Conservation (phyloP, 164 flowering plant species). For the Litsea cubeba region DNA sequence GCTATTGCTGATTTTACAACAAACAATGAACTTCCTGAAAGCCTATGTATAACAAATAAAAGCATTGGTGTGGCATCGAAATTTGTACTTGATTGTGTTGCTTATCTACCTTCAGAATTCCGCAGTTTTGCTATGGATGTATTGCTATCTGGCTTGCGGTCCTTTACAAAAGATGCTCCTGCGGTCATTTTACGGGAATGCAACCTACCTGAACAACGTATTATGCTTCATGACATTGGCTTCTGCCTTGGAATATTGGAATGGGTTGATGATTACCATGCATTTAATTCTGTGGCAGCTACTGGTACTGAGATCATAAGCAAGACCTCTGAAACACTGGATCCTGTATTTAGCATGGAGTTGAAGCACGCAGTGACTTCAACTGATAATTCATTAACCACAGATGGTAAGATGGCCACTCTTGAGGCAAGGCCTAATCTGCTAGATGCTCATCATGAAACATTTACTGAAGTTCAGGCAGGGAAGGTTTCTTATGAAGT, state of each 20-base stretch:
- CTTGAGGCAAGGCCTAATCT: slow-evolving; percentile 1
- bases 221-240: slow-evolving; percentile 93
- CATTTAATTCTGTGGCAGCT: slow-evolving; percentile 29
- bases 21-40: slow-evolving; percentile 9
- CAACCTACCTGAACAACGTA: slow-evolving; percentile 40
- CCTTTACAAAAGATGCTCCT: slow-evolving; percentile 53
- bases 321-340: slow-evolving; percentile 10
- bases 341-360: slow-evolving; percentile 11
- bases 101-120: slow-evolving; percentile 71
- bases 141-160: slow-evolving; percentile 58
- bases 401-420: slow-evolving; percentile 12
- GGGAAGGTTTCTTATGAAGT: slow-evolving; percentile 9
- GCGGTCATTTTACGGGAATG: slow-evolving; percentile 58
- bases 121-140: slow-evolving; percentile 69
- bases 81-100: slow-evolving; percentile 73
- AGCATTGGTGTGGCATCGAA: slow-evolving; percentile 36
- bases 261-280: slow-evolving; percentile 71
- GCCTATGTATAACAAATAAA: slow-evolving; percentile 7
- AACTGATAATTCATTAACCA: neutral
- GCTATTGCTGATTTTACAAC: neutral
- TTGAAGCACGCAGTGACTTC: slow-evolving; percentile 3
- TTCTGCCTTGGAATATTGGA: slow-evolving; percentile 70
- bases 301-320: slow-evolving; percentile 17
- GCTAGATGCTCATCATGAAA: slow-evolving; percentile 10
- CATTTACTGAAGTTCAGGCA: slow-evolving; percentile 12